A percentile compares a stretch with the other conserved stretches of the same genome.
phyloP scores from a whole-genome alignment of 2,329 filamentous ascomycete species.

The Bertia moriformis region DNA sequence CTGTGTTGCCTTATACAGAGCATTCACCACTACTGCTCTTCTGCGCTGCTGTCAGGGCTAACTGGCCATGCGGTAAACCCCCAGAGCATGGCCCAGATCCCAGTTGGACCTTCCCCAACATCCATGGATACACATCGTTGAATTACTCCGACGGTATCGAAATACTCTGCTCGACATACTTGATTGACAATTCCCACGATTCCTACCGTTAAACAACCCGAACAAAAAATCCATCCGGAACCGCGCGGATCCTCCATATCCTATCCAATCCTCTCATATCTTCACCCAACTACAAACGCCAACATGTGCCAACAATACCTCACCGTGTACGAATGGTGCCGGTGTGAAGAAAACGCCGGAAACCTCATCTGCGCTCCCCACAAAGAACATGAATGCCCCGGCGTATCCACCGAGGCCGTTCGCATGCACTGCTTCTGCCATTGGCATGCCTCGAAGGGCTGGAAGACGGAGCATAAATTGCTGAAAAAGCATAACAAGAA shows the following conservation, averaged over 20 bases:
- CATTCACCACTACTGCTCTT: too few species aligned
- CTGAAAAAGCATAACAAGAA: conserved; percentile 3
- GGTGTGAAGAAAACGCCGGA: conserved; percentile 18
- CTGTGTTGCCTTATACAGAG: too few species aligned
- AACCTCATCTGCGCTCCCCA: conserved; percentile 12
- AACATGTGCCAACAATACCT: conserved; percentile 19
- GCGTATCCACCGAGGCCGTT: conserved; percentile 16
- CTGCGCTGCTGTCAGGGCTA: too few species aligned
- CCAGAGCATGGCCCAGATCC: too few species aligned
- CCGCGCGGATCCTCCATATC: neutral
- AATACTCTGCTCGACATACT: too few species aligned
- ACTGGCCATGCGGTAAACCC: too few species aligned
- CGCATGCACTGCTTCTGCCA: conserved; percentile 22
- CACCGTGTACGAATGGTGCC: conserved; percentile 20
- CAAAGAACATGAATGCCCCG: conserved; percentile 12
- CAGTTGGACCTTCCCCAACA: too few species aligned
- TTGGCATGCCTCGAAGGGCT: conserved; percentile 14
- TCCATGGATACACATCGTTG: too few species aligned
- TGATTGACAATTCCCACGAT: too few species aligned
- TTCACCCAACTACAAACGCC: neutral
- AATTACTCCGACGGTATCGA: too few species aligned
- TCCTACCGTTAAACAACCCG: too few species aligned
- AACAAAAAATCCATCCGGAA: too few species aligned
- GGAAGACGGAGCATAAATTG: conserved; percentile 14
- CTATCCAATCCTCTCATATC: neutral